Percentiles rank a stretch among this genome's conserved stretches.
phyloP scores from a whole-genome alignment of 2,329 filamentous ascomycete species.

The Blumeria graminis region DNA sequence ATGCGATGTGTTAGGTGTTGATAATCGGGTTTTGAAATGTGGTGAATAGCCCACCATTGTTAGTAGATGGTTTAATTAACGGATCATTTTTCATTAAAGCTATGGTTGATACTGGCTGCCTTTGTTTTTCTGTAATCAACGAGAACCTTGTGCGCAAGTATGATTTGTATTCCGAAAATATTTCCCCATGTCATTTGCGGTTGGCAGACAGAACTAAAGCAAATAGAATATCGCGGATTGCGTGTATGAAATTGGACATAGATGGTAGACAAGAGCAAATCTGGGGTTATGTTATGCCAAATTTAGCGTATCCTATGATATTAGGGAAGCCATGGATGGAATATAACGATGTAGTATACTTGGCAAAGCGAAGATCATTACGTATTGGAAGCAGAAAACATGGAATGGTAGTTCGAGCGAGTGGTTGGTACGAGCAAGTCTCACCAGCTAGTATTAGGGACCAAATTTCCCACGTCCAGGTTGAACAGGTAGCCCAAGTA shows the following conservation, averaged over 20 bases:
- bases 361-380: background rate
- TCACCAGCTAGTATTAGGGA: background rate
- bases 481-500: background rate
- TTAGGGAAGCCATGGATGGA: background rate
- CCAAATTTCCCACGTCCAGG: background rate
- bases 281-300: background rate
- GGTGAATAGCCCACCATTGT: background rate
- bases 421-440: background rate
- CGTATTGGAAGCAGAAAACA: background rate
- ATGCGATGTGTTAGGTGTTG: too few species aligned
- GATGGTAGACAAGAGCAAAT: background rate
- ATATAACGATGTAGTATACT: background rate
- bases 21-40: too few species aligned
- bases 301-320: background rate
- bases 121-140: background rate
- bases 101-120: background rate
- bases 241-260: background rate
- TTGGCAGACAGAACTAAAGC: background rate
- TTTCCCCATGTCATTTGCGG: background rate
- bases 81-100: background rate
- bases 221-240: background rate
- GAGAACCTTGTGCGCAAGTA: background rate
- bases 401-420: background rate
- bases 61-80: slow-evolving; percentile 1
- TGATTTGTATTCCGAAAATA: background rate